These are phyloP conservation scores for Amanita pseudoporphyria DNA, from an alignment of 768 basidiomycete species.

Conservation along the genomic window DNA sequence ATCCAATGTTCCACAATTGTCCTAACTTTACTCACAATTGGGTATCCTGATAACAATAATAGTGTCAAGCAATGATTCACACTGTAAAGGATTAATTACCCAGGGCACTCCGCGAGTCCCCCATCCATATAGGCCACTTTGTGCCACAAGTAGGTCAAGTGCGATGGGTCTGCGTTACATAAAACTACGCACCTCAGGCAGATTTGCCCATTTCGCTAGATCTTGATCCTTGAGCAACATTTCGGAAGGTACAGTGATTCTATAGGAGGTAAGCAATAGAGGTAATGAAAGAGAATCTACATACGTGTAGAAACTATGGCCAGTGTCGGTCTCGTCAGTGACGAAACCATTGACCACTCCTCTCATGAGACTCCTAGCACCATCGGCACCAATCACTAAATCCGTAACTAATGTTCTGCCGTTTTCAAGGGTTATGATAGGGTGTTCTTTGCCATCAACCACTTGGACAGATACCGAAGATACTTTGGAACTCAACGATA, in stretches of 20 bases:
- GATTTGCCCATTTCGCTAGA: constrained; percentile 21
- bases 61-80: background rate
- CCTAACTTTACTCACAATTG: constrained; percentile 15
- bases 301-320: too few relatives aligned
- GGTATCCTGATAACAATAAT: constrained; percentile 20
- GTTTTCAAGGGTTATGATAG: constrained; percentile 25
- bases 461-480: constrained; percentile 19
- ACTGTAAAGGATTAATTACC: constrained; percentile 11
- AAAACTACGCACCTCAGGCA: constrained; percentile 21
- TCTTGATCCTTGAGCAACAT: constrained; percentile 29
- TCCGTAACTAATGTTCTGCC: constrained; percentile 39
- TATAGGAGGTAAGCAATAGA: constrained; percentile 22
- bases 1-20: background rate
- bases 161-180: background rate
- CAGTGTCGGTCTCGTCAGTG: too few relatives aligned
- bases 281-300: too few relatives aligned
- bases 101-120: constrained; percentile 16
- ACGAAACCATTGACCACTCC: too few relatives aligned
- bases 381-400: constrained; percentile 54
- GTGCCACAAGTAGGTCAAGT: background rate
- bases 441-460: constrained; percentile 14
- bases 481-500: constrained; percentile 24
- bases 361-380: too few relatives aligned
- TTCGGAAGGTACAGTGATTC: constrained; percentile 27
- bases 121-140: constrained; percentile 25